Base-by-base conservation (phyloP, 2,329 filamentous ascomycete species). In the Zymoseptoria tritici region DNA sequence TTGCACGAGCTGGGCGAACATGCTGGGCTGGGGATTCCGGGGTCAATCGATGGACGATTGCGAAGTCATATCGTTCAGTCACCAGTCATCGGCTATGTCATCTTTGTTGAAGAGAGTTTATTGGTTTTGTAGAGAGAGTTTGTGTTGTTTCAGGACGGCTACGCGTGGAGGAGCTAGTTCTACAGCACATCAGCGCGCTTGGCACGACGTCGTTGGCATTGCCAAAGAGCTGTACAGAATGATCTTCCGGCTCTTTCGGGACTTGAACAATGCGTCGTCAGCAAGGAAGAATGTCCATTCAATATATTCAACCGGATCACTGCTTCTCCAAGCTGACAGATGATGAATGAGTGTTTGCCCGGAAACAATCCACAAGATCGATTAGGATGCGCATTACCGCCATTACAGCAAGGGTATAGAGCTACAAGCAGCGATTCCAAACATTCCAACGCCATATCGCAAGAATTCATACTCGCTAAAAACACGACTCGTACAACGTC, bases 1-100 rank as follows among this genome's bases (percentile, higher is more conserved):
- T 77, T 96, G 91, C 71, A 97, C 91, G 75, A 97, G 93, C 69
- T 89, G 82, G 75, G 88, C 79, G 73, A 85, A 84, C 83, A 85
- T 85, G 67, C 46, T 59, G 22, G 55, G 24, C 46, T n/a, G 16
- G 19, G 36, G 36, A n/a, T 7, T 13, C 13, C 16, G 13, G 13
- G 36, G 6, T 56, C 51, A 53, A 21, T 54, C 56, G 13, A 49
- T 50, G 60, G 57, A 56, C 7, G 55, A 9, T n/a, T 16, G 50
- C 3, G 36, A 49, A 57, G 49, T 63, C 61, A 61, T 61, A 55
- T 63, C 56, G 64, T 29, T 57, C 42, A 5, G 26, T 36, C 13
- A 54, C 24, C 49, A n/a, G 49, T 49, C 31, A 31, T 16, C 8
- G 52, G 52, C 49, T 59, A 63, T 52, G 19, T 55, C 58, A 60